phyloP scores from a whole-genome alignment of 495 filamentous ascomycete genomes.

The Trichocladium antarcticum region DNA sequence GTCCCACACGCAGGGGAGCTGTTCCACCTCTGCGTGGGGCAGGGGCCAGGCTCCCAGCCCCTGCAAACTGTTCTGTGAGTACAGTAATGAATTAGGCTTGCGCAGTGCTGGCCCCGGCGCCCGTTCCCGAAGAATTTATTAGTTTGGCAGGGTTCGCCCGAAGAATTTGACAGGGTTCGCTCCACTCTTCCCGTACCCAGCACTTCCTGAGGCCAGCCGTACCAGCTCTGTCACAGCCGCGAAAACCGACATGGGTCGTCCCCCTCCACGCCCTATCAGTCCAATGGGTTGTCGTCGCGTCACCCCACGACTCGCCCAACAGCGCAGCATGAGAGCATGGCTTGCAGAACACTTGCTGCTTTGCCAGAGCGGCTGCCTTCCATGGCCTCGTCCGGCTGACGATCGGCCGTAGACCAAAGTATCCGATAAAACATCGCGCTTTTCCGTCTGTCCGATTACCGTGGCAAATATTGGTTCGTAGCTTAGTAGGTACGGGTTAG shows the following conservation, averaged over 20 bases:
- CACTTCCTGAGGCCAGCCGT: too few relatives aligned
- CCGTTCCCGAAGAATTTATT: too few relatives aligned
- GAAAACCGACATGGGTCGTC: too few relatives aligned
- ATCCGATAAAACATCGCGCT: too few relatives aligned
- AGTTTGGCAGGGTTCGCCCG: constrained; percentile 3
- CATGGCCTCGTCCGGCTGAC: background rate
- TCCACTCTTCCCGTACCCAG: background rate
- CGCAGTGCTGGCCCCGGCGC: background rate
- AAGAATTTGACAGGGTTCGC: background rate
- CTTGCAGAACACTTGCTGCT: background rate
- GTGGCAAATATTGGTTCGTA: too few relatives aligned
- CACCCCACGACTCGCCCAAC: background rate
- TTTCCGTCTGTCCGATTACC: too few relatives aligned
- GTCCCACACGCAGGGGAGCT: constrained; percentile 1
- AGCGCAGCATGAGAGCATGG: background rate
- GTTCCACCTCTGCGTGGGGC: constrained; percentile 10
- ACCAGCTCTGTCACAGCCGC: too few relatives aligned
- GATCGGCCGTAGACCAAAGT: too few relatives aligned
- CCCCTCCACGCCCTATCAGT: too few relatives aligned
- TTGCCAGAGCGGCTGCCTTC: background rate
- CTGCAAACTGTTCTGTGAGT: constrained; percentile 1
- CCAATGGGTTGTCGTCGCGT: background rate
- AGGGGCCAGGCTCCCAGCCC: constrained; percentile 16
- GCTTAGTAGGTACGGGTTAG: too few relatives aligned
- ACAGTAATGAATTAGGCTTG: constrained; percentile 1